These are phyloP conservation scores for Puccinia hordei DNA, from an alignment of 1,284 basidiomycete species.

Conservation along the genomic window DNA sequence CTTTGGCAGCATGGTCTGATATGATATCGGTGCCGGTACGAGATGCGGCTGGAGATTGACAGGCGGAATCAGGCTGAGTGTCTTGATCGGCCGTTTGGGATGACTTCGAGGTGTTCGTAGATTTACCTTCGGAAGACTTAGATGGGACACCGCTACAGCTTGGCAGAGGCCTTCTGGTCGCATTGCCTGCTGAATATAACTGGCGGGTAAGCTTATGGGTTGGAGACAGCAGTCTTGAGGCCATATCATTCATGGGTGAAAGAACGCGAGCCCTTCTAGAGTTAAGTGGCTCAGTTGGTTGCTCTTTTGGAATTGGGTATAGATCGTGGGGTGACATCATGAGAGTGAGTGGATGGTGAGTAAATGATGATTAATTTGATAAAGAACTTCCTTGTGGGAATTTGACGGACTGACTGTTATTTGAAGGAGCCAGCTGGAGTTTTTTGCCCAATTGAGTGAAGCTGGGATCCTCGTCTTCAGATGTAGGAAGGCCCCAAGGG, in stretches of 20 bases:
- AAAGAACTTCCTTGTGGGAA: not conserved
- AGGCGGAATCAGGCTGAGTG: not conserved
- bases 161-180: conserved; percentile 13
- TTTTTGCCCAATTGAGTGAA: conserved; percentile 5
- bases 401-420: conserved; percentile 39
- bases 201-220: conserved; percentile 32
- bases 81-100: not conserved
- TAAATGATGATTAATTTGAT: not conserved
- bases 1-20: not conserved
- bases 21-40: not conserved
- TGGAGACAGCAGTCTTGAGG: conserved; percentile 14
- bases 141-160: not conserved
- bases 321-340: not conserved
- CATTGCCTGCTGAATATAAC: not conserved
- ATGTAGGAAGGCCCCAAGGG: conserved; percentile 30
- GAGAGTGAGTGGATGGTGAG: not conserved
- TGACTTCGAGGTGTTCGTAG: not conserved
- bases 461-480: conserved; percentile 15
- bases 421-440: not conserved
- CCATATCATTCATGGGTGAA: conserved; percentile 12
- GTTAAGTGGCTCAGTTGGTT: not conserved
- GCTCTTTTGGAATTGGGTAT: not conserved
- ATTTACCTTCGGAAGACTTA: not conserved
- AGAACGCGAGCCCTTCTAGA: not conserved
- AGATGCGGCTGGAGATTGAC: not conserved